Base-by-base conservation (phyloP, 1,139 yeast genomes). In the Nakaseomyces sp. region DNA sequence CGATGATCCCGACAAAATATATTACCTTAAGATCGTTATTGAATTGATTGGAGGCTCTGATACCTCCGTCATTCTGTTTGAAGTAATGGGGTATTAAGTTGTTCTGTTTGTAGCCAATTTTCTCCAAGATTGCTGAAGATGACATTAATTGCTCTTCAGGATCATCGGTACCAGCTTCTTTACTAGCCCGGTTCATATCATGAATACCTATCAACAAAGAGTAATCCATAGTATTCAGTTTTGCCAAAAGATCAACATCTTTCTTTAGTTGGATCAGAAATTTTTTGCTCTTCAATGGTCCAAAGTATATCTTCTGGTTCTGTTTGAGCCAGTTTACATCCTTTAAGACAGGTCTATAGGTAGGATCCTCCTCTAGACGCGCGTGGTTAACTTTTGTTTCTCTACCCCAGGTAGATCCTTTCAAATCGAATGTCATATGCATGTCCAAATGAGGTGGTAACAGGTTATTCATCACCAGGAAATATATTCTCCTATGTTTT, bases 361-460 rank as follows among this genome's bases (percentile, higher is more conserved):
- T 44, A 4, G 44, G 48, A 31, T 54, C 59, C 12, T 42, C 45
- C 26, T 41, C 45, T 16, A 47, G 32, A 46, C 40, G 42, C 43
- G 50, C 47, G 28, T 50, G 46, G 40, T 49, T 65, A 51, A 61
- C 56, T 36, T 52, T 45, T 0, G 88, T 79, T 29, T 67, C 66
- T 53, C 99, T 76, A 3, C 97, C 97, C 71, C 85, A 74, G 0
- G 94, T 78, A 0, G 96, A 87, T 1, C 99, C 99, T 63, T 93
- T 93, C 57, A 93, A 72, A 60, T 93, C 99, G 63, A 78, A 93
- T 35, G 91, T 85, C 40, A 76, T 67, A 60, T 88, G 95, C 48
- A 91, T 81, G 52, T 86, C 94, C 46, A 91, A 73, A 58, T 87
- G 89, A 5, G 97, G 95, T 0, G 99, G 98, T 65, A 93, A 91